These are phyloP conservation scores for Candida saitoana DNA, from an alignment of 805 yeast genomes.

Conservation along the genomic window DNA sequence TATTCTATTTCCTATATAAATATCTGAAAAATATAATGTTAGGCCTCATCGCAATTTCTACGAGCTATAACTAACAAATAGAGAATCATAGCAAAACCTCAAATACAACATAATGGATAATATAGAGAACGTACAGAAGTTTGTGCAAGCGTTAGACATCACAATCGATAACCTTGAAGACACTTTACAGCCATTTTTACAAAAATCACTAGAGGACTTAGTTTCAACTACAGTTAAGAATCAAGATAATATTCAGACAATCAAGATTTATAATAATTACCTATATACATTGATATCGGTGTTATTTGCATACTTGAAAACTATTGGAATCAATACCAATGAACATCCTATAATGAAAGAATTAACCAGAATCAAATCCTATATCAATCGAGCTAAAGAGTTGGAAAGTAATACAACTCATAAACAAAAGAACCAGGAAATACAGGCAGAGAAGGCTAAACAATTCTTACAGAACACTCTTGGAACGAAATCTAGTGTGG, in stretches of 20 bases:
- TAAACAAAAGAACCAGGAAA: conserved; percentile 15
- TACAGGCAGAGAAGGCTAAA: conserved; percentile 36
- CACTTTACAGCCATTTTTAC: conserved; percentile 32
- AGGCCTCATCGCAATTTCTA: neutral
- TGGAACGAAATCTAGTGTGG: conserved; percentile 27
- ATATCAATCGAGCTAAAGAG: conserved; percentile 55
- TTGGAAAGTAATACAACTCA: conserved; percentile 22
- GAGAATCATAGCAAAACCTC: too few species aligned
- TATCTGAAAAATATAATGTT: neutral
- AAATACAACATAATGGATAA: conserved; percentile 48
- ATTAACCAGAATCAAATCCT: conserved; percentile 60
- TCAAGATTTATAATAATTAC: conserved; percentile 32
- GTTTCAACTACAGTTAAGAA: conserved; percentile 17
- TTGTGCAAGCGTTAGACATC: conserved; percentile 33
- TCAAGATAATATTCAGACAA: conserved; percentile 23
- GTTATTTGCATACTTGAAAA: conserved; percentile 55
- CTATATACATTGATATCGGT: conserved; percentile 55
- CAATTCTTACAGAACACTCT: conserved; percentile 45
- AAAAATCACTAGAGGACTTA: conserved; percentile 39
- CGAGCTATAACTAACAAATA: too few species aligned
- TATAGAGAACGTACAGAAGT: conserved; percentile 37
- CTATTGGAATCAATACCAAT: conserved; percentile 53
- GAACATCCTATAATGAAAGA: conserved; percentile 65
- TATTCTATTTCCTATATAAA: neutral
- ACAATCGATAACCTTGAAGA: conserved; percentile 33